Base-by-base conservation (phyloP, 176 grass and related monocot species). In the Eragrostis curvula region DNA sequence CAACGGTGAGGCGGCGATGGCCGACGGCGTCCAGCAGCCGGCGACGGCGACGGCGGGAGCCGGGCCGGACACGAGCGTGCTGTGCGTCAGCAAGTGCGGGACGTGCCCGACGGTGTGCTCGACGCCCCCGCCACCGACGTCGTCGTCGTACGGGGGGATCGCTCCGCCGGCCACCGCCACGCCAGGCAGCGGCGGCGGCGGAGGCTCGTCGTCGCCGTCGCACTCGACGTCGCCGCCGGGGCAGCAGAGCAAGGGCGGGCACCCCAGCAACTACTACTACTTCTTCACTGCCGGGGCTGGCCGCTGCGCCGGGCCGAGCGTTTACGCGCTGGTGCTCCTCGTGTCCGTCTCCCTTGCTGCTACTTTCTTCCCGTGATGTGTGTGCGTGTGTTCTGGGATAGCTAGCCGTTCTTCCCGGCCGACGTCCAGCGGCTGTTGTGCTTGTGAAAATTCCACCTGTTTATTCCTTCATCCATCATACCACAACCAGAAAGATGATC, bases 31-130 rank as follows among this genome's bases (percentile, higher is more conserved):
- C 32, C 32, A 17, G 7, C 73, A 71, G 75, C 28, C 63, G 66
- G 41, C 45, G 52, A 24, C 16, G 28, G 12, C 12, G 36, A 11
- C 46, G 12, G 30, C 45, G 14, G 25, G 67, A 17, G 30, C 8
- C 55, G 53, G 41, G 51, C 69, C 83, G 10, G 86, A 91, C 83
- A 91, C 74, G 28, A 85, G 40, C 90, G 83, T 87, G 59, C 42
- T 92, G 36, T 95, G 93, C 87, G 28, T 88, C 68, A 95, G 90
- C 73, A 84, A 92, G 84, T 92, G 93, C 49, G 93, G 90, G 66
- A 88, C 90, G 80, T 95, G 93, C 78, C 93, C 93, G 3, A 73
- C 82, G 23, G 78, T 92, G 39, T 95, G 93, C 16, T 74, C 85
- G 14, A 63, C 89, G 51, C 73, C 87, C 0, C 80, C 86, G 8